Conservation (phyloP, 805 yeast species). For the Metschnikowia santaceciliae region DNA sequence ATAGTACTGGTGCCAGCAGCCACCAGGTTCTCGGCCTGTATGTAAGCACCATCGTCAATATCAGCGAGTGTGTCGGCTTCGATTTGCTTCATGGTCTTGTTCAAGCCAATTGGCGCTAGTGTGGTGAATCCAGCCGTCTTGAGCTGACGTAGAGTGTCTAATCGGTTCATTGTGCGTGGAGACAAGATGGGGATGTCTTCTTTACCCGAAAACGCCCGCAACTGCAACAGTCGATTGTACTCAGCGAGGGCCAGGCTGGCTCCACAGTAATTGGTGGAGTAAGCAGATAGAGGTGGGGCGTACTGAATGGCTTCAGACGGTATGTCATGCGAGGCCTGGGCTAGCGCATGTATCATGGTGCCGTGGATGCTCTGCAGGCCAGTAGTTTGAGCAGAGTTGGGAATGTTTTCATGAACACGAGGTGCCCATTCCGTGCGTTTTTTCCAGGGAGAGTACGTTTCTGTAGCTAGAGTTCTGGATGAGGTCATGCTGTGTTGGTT, state of each 20-base stretch:
- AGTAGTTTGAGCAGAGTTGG: not conserved
- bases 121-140: constrained; percentile 32
- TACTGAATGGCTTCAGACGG: constrained; percentile 19
- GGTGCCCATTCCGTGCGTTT: constrained; percentile 11
- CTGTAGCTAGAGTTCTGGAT: constrained; percentile 1
- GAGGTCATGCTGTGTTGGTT: constrained; percentile 6
- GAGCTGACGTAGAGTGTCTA: constrained; percentile 24
- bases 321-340: constrained; percentile 11
- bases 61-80: constrained; percentile 17
- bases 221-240: constrained; percentile 20
- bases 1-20: constrained; percentile 4
- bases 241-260: constrained; percentile 18
- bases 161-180: constrained; percentile 20
- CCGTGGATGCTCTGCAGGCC: not conserved
- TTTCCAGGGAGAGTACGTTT: constrained; percentile 9
- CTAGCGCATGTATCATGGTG: constrained; percentile 8
- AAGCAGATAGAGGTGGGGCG: constrained; percentile 55
- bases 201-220: constrained; percentile 11
- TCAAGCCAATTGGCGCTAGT: constrained; percentile 37
- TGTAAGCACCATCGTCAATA: constrained; percentile 7
- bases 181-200: constrained; percentile 15
- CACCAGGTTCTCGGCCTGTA: constrained; percentile 17
- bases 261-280: constrained; percentile 42
- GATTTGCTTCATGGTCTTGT: constrained; percentile 38
- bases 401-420: constrained; percentile 11